Percentiles rank a stretch among this genome's conserved stretches.
phyloP scores from a whole-genome alignment of 108 stramenopile genomes.

The Cyclotella sp. region DNA sequence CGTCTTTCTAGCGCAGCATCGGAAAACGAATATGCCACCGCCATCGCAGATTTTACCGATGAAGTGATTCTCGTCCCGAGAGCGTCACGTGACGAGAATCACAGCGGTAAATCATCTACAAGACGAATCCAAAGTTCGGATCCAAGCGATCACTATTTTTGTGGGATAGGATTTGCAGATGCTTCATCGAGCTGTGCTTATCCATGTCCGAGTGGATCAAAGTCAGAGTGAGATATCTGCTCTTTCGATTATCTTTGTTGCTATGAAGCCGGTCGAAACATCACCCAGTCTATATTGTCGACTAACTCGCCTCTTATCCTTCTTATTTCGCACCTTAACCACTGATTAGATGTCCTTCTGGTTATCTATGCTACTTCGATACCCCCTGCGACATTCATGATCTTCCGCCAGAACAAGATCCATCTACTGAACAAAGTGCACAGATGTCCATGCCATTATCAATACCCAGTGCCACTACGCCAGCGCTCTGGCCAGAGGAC shows the following conservation, averaged over 20 bases:
- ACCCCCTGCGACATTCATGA: slow-evolving; percentile 19
- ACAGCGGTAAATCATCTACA: background rate
- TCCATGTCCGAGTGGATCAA: slow-evolving; percentile 13
- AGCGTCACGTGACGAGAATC: background rate
- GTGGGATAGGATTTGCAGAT: slow-evolving; percentile 22
- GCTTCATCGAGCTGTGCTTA: slow-evolving; percentile 6
- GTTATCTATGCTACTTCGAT: slow-evolving; percentile 27
- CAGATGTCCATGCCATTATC: background rate
- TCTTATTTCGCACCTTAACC: no score
- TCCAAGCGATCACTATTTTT: slow-evolving; percentile 27
- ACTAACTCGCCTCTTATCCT: no score
- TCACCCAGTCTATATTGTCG: no score
- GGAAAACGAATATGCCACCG: background rate
- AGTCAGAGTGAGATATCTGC: slow-evolving; percentile 7
- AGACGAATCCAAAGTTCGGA: background rate
- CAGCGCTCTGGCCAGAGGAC: slow-evolving; percentile 4
- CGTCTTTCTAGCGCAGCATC: background rate
- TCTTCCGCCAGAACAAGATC: background rate
- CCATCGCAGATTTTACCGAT: background rate
- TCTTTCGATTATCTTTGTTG: background rate
- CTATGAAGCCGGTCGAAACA: background rate
- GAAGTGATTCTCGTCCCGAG: background rate
- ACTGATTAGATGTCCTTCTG: slow-evolving; percentile 14
- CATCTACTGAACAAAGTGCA: background rate
- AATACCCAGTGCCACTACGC: background rate